Percentiles rank a stretch among this genome's conserved stretches.
These are phyloP conservation scores for Quercus dentata DNA, from an alignment of 306 rosid species.

Conservation along the genomic window DNA sequence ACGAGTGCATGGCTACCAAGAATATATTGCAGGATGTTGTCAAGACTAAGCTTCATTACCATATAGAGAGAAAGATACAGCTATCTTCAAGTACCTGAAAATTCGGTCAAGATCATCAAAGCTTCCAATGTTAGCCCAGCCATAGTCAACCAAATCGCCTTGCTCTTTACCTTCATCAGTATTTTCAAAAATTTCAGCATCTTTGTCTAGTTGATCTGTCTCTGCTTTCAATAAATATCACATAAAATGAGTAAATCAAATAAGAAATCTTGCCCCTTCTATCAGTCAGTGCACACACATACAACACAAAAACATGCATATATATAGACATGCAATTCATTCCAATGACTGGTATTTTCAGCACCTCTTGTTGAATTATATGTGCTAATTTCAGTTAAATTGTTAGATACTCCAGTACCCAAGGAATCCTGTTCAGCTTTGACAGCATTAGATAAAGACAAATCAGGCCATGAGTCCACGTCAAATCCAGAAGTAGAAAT, in stretches of 20 bases:
- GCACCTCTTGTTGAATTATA: slow-evolving; percentile 41
- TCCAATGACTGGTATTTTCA: slow-evolving; percentile 25
- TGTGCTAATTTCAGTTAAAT: slow-evolving; percentile 38
- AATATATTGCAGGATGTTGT: background rate
- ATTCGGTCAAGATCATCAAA: slow-evolving; percentile 89
- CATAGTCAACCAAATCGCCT: slow-evolving; percentile 76
- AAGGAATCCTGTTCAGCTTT: slow-evolving; percentile 44
- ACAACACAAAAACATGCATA: slow-evolving; percentile 16
- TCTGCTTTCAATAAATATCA: slow-evolving; percentile 48
- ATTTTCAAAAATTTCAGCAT: slow-evolving; percentile 46
- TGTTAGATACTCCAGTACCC: slow-evolving; percentile 43
- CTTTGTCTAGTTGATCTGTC: slow-evolving; percentile 44
- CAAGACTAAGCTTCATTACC: slow-evolving; percentile 9
- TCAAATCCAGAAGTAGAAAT: slow-evolving; percentile 48
- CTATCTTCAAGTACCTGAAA: slow-evolving; percentile 65
- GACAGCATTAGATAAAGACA: slow-evolving; percentile 47
- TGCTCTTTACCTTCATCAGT: slow-evolving; percentile 64
- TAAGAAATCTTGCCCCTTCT: slow-evolving; percentile 11
- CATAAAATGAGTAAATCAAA: slow-evolving; percentile 20
- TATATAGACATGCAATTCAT: slow-evolving; percentile 15
- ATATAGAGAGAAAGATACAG: background rate
- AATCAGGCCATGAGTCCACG: slow-evolving; percentile 49
- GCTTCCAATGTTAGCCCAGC: slow-evolving; percentile 89
- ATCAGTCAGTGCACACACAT: slow-evolving; percentile 5
- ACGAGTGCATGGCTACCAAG: background rate